Evolutionary conservation across 2,329 filamentous ascomycete genomes (phyloP).

Genomic region (Fusarium sp.): DNA sequence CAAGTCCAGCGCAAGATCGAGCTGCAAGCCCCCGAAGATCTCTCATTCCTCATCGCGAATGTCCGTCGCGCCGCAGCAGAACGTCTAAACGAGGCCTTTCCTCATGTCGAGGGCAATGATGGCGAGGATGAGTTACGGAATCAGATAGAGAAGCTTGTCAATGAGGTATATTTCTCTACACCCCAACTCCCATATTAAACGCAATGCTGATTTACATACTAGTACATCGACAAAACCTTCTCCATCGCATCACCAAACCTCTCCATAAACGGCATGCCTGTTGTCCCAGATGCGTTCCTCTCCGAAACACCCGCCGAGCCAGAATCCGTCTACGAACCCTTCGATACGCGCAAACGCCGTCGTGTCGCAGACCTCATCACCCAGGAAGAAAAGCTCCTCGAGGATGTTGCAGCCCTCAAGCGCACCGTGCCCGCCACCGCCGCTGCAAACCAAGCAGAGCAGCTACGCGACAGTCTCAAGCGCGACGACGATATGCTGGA

Average conservation of each 20-base stretch:
- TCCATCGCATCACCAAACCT: slow-evolving; percentile 69
- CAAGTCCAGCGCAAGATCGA: slow-evolving; percentile 78
- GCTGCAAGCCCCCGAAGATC: slow-evolving; percentile 80
- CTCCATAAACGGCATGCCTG: slow-evolving; percentile 70
- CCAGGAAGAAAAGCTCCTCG: slow-evolving; percentile 72
- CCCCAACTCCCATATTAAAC: background rate
- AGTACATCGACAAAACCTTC: slow-evolving; percentile 74
- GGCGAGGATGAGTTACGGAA: slow-evolving; percentile 68
- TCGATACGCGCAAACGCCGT: slow-evolving; percentile 68
- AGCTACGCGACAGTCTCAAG: slow-evolving; percentile 53
- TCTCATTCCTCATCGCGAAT: slow-evolving; percentile 76
- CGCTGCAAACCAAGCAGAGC: slow-evolving; percentile 57
- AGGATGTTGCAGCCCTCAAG: slow-evolving; percentile 72
- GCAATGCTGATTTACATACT: background rate
- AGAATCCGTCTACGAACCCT: slow-evolving; percentile 65
- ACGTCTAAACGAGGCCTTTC: slow-evolving; percentile 76
- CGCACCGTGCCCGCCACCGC: slow-evolving; percentile 61
- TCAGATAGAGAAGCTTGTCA: slow-evolving; percentile 69
- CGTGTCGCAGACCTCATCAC: slow-evolving; percentile 70
- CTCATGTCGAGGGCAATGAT: slow-evolving; percentile 64
- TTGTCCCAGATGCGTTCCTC: slow-evolving; percentile 57
- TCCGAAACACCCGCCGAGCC: slow-evolving; percentile 36
- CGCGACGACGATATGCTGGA: slow-evolving; percentile 62
- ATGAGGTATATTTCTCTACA: slow-evolving; percentile 58
- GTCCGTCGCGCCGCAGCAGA: slow-evolving; percentile 74